Evolutionary conservation across 2,329 filamentous ascomycete species (phyloP).

Genomic region (Pseudogymnoascus destructans): DNA sequence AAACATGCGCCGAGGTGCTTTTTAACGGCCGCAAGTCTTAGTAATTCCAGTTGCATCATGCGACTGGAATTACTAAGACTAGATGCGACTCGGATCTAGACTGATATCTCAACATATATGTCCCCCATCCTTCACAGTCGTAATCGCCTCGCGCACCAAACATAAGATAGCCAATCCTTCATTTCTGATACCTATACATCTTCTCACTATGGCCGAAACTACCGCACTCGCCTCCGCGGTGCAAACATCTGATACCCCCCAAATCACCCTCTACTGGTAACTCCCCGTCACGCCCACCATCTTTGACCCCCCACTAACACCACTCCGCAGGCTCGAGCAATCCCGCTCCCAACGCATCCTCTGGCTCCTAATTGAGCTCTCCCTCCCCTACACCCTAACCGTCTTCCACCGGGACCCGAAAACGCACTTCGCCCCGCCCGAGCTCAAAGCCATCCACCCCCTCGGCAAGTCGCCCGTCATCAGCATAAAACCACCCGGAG

Average conservation of each 20-base stretch:
- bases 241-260: neutral
- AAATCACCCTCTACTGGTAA: conserved; percentile 3
- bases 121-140: neutral
- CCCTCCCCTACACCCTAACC: conserved; percentile 66
- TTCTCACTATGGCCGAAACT: neutral
- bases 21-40: too few relatives aligned
- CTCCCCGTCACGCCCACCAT: neutral
- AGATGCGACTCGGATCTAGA: too few relatives aligned
- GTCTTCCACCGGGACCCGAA: conserved; percentile 55
- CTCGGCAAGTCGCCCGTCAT: conserved; percentile 80
- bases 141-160: neutral
- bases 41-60: too few relatives aligned
- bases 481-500: conserved; percentile 38
- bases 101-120: neutral
- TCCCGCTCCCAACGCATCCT: conserved; percentile 55
- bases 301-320: neutral
- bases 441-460: conserved; percentile 66
- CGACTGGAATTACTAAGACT: too few relatives aligned
- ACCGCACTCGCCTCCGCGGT: neutral
- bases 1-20: too few relatives aligned
- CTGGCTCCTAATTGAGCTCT: conserved; percentile 58
- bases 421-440: conserved; percentile 57
- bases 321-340: conserved; percentile 44
- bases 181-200: neutral
- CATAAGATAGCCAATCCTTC: neutral